phyloP scores from a whole-genome alignment of 768 basidiomycete species.

The Lactarius deliciosus region DNA sequence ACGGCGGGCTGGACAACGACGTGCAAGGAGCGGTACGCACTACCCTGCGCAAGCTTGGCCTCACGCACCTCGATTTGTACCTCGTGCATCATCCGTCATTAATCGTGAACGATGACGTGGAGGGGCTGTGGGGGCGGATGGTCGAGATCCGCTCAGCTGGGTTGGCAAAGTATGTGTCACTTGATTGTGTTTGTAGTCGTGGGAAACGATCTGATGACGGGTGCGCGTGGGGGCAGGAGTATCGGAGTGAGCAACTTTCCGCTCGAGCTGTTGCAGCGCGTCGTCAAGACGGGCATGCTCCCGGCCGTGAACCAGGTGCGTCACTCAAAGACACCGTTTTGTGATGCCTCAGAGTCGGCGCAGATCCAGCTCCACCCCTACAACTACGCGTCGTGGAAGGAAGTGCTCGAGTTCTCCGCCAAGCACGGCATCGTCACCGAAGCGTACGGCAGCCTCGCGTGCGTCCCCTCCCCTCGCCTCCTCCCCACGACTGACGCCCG shows the following conservation, averaged over 20 bases:
- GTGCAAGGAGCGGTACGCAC: conserved; percentile 43
- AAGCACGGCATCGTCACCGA: conserved; percentile 61
- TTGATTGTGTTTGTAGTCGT: neutral
- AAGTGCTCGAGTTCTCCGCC: conserved; percentile 52
- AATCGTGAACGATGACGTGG: conserved; percentile 36
- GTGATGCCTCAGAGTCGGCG: neutral
- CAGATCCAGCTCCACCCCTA: conserved; percentile 74
- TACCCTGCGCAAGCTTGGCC: conserved; percentile 58
- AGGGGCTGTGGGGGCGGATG: conserved; percentile 53
- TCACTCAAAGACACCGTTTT: neutral
- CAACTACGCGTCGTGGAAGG: conserved; percentile 58
- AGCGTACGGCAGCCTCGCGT: conserved; percentile 64
- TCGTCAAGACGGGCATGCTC: conserved; percentile 53
- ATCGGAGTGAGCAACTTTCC: conserved; percentile 74
- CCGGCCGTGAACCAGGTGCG: conserved; percentile 74
- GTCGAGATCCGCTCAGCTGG: conserved; percentile 51
- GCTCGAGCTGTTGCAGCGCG: conserved; percentile 48
- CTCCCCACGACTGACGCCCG: neutral
- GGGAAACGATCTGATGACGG: neutral
- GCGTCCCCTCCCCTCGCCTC: conserved; percentile 30
- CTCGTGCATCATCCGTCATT: conserved; percentile 56
- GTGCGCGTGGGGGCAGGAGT: conserved; percentile 43
- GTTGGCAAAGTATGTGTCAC: conserved; percentile 36
- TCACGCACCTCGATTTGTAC: conserved; percentile 66
- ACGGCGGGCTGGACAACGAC: conserved; percentile 33